Conservation (phyloP, 2,329 filamentous ascomycete species). For the Venturia oleaginea region DNA sequence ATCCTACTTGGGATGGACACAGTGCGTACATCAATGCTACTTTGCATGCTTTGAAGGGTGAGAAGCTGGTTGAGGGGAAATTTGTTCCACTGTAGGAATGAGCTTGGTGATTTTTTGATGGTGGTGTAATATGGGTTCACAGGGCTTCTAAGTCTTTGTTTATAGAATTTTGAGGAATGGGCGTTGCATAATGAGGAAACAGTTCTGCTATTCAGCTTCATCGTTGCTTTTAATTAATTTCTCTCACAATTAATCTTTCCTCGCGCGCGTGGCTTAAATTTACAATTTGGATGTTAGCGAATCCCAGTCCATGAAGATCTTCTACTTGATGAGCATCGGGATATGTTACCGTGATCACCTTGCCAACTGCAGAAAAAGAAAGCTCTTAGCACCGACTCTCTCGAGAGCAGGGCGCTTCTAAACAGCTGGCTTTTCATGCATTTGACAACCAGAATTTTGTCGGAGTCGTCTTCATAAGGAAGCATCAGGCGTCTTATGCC, state of each 20-base stretch:
- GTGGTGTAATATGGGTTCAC: neutral
- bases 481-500: neutral
- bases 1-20: conserved; percentile 11
- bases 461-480: neutral
- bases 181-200: neutral
- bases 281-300: no score
- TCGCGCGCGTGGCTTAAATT: no score
- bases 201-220: neutral
- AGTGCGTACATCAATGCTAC: conserved; percentile 6
- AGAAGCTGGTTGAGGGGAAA: neutral
- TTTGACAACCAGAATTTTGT: neutral
- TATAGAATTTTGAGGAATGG: neutral
- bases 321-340: no score
- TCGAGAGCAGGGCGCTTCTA: neutral
- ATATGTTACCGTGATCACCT: no score
- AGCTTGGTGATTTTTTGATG: neutral
- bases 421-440: neutral
- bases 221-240: neutral
- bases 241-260: neutral
- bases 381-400: no score
- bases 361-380: no score
- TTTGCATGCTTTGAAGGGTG: conserved; percentile 3
- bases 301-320: no score
- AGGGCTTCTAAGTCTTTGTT: neutral
- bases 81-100: neutral